A percentile compares a stretch with the other conserved stretches of the same genome.
phyloP scores from a whole-genome alignment of 352 stramenopile genomes.

The Phytophthora pseudosyringae region DNA sequence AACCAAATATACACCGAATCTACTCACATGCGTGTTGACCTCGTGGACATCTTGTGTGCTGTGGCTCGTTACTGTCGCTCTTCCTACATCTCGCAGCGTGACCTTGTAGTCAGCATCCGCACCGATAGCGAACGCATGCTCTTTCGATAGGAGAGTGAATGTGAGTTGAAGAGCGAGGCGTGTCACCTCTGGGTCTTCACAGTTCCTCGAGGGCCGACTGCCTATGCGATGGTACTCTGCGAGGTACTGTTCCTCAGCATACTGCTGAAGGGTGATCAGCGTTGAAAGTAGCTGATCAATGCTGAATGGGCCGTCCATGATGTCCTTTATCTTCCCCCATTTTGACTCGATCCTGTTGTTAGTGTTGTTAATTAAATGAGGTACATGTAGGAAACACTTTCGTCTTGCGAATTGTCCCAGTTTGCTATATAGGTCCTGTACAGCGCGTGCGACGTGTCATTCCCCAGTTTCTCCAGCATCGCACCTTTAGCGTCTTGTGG shows the following conservation, averaged over 20 bases:
- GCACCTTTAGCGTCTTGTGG: no score
- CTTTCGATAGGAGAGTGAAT: not conserved
- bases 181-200: no score
- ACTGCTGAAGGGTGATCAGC: slow-evolving; percentile 10
- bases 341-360: slow-evolving; percentile 25
- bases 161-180: not conserved
- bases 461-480: no score
- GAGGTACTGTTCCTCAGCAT: slow-evolving; percentile 13
- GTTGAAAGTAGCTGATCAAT: slow-evolving; percentile 10
- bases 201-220: not conserved
- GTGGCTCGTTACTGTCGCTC: no score
- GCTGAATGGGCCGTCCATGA: not conserved
- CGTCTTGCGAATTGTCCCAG: not conserved
- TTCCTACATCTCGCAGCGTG: no score
- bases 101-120: no score
- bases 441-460: not conserved
- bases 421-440: not conserved
- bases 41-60: no score
- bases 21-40: no score
- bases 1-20: not conserved
- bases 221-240: slow-evolving; percentile 10
- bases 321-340: slow-evolving; percentile 9
- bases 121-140: not conserved
- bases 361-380: slow-evolving; percentile 13
- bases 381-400: not conserved